Evolutionary conservation across 345 rosid species (phyloP).

Genomic region (Aquilaria yunnanensis): DNA sequence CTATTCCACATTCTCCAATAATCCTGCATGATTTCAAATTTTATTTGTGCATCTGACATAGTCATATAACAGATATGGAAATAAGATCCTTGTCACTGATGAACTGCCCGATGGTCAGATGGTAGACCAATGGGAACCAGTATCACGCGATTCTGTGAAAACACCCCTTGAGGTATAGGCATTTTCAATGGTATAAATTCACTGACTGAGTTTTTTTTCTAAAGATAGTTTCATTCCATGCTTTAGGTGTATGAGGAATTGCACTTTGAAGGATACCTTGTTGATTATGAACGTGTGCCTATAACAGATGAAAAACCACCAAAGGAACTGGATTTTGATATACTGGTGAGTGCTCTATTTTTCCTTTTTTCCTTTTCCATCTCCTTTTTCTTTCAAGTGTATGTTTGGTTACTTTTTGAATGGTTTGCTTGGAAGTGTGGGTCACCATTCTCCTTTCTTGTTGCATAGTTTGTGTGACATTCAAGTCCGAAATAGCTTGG

Average conservation of each 20-base stretch:
- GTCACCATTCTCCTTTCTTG: conserved; percentile 1
- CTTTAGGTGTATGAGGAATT: conserved; percentile 78
- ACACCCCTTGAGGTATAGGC: conserved; percentile 74
- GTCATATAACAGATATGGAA: conserved; percentile 59
- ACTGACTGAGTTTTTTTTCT: conserved; percentile 9
- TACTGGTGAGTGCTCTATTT: conserved; percentile 50
- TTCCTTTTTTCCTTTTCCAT: conserved; percentile 10
- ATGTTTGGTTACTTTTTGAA: background rate
- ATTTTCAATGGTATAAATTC: conserved; percentile 13
- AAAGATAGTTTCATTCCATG: conserved; percentile 10
- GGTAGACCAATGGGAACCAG: conserved; percentile 99
- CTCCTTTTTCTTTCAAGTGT: conserved; percentile 1
- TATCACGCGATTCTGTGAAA: conserved; percentile 80
- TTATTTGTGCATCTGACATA: conserved; percentile 21
- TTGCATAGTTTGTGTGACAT: background rate
- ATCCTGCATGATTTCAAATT: conserved; percentile 16
- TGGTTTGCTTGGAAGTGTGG: background rate
- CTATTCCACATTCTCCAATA: background rate
- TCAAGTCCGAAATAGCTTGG: too few species aligned
- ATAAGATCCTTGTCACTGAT: conserved; percentile 97
- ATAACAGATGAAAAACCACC: conserved; percentile 97
- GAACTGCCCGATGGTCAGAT: conserved; percentile 98
- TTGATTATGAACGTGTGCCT: conserved; percentile 94
- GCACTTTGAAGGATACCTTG: conserved; percentile 78
- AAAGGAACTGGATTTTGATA: conserved; percentile 87